Evolutionary conservation across 1,284 basidiomycete genomes (phyloP).

Genomic region (Tylopilus sp.): DNA sequence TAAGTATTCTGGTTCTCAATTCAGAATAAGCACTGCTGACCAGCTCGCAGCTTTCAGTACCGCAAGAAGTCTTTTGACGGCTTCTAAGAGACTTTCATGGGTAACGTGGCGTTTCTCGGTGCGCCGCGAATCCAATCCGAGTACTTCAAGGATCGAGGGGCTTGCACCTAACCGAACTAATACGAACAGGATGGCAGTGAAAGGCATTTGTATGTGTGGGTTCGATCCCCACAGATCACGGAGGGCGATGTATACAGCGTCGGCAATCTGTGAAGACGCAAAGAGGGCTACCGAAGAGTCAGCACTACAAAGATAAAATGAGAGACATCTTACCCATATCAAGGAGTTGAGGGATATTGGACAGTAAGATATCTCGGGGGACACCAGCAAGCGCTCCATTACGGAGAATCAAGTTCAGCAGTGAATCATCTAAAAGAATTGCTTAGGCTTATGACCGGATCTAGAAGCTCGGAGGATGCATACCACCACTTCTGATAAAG

Average conservation of each 20-base stretch:
- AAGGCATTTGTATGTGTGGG: slow-evolving; percentile 14
- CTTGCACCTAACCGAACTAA: slow-evolving; percentile 30
- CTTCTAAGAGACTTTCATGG: slow-evolving; percentile 25
- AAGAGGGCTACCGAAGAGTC: slow-evolving; percentile 18
- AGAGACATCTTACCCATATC: slow-evolving; percentile 39
- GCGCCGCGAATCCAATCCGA: slow-evolving; percentile 13
- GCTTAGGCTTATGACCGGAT: background rate
- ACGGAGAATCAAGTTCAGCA: slow-evolving; percentile 43
- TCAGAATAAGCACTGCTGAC: slow-evolving; percentile 37
- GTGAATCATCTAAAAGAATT: slow-evolving; percentile 39
- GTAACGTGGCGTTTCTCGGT: slow-evolving; percentile 9
- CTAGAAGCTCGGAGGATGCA: slow-evolving; percentile 14
- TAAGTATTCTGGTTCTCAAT: slow-evolving; percentile 6
- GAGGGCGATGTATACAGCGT: slow-evolving; percentile 23
- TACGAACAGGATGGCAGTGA: slow-evolving; percentile 17
- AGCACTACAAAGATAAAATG: background rate
- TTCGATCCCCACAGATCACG: slow-evolving; percentile 23
- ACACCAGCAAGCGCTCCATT: slow-evolving; percentile 39
- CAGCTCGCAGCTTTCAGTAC: slow-evolving; percentile 45
- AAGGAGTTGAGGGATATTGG: slow-evolving; percentile 41
- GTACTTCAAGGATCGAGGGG: slow-evolving; percentile 15
- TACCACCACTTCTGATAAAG: slow-evolving; percentile 41
- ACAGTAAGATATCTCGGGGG: slow-evolving; percentile 27
- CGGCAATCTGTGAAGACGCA: slow-evolving; percentile 22
- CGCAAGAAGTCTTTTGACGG: slow-evolving; percentile 44